Conservation (phyloP, 1,139 yeast genomes). For the Entelexis sorbosivorans region DNA sequence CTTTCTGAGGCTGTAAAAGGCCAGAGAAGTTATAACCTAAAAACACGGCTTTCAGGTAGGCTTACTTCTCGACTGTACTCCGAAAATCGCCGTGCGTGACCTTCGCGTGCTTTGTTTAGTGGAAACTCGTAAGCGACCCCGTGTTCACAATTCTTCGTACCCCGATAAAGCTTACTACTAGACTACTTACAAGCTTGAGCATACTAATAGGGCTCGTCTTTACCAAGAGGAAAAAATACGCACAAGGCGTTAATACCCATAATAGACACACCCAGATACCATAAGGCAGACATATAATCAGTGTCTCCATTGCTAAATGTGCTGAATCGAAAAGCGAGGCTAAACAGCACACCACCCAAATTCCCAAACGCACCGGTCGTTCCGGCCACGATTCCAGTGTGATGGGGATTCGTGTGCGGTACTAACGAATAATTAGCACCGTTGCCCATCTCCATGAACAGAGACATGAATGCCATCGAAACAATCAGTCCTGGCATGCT, state of each 20-base stretch:
- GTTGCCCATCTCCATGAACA: slow-evolving; percentile 33
- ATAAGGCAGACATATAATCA: slow-evolving; percentile 26
- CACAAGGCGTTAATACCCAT: slow-evolving; percentile 24
- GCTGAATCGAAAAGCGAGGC: slow-evolving; percentile 30
- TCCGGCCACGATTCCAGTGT: slow-evolving; percentile 32
- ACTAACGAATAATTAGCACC: slow-evolving; percentile 33
- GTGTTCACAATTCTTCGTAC: no score
- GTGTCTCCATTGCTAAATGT: slow-evolving; percentile 23
- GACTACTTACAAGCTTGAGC: no score
- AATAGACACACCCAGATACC: slow-evolving; percentile 30
- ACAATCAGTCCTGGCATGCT: slow-evolving; percentile 28
- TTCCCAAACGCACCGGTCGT: slow-evolving; percentile 32
- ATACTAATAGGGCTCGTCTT: neutral
- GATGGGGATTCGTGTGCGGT: slow-evolving; percentile 30
- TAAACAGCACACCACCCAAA: slow-evolving; percentile 30
- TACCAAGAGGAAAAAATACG: neutral
- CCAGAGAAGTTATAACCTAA: no score
- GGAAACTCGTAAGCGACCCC: no score
- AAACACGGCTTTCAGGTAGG: no score
- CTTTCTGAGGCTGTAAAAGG: no score
- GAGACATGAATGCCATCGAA: slow-evolving; percentile 27
- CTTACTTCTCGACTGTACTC: no score
- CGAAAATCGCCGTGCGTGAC: no score
- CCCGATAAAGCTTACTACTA: no score
- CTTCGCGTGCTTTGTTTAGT: no score